A percentile compares a stretch with the other conserved stretches of the same genome.
Evolutionary conservation across 495 filamentous ascomycete genomes (phyloP).

Genomic region (Penicillium taxi): DNA sequence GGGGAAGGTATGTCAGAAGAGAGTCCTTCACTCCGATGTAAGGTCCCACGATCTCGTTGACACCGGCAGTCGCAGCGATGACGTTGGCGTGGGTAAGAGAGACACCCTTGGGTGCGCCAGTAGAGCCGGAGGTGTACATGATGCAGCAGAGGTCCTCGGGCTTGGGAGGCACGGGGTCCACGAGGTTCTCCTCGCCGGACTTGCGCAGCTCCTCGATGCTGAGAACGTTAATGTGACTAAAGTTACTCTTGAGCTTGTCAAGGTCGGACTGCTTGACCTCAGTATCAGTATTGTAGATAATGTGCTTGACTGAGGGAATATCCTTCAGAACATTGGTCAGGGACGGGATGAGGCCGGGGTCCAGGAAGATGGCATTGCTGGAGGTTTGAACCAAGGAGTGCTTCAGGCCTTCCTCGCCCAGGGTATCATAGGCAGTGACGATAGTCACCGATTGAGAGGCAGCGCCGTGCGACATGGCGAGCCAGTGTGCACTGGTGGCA

Average conservation of each 20-base stretch:
- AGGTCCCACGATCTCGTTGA: slow-evolving; percentile 73
- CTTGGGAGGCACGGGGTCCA: slow-evolving; percentile 70
- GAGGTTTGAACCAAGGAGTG: slow-evolving; percentile 86
- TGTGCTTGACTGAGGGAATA: slow-evolving; percentile 65
- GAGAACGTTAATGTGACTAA: slow-evolving; percentile 60
- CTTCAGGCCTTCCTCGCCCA: slow-evolving; percentile 85
- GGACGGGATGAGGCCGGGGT: slow-evolving; percentile 73
- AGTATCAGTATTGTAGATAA: slow-evolving; percentile 83
- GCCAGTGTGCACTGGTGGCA: slow-evolving; percentile 77
- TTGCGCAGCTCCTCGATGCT: slow-evolving; percentile 82
- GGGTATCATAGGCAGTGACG: slow-evolving; percentile 95
- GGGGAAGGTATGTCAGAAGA: slow-evolving; percentile 84
- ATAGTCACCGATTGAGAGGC: slow-evolving; percentile 90
- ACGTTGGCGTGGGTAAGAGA: slow-evolving; percentile 84
- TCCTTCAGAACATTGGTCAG: slow-evolving; percentile 75
- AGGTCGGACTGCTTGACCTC: slow-evolving; percentile 71
- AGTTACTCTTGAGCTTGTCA: slow-evolving; percentile 66
- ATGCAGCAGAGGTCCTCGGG: slow-evolving; percentile 92
- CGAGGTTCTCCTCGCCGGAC: slow-evolving; percentile 72
- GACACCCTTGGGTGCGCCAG: slow-evolving; percentile 92
- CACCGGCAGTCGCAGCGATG: slow-evolving; percentile 83
- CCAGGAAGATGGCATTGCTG: slow-evolving; percentile 83
- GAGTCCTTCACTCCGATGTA: slow-evolving; percentile 83
- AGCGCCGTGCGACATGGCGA: slow-evolving; percentile 65
- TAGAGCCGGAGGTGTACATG: slow-evolving; percentile 99